Evolutionary conservation across 2,329 filamentous ascomycete genomes (phyloP), one percentile per base, ranked within the genome.

Genomic region (Claviceps pusilla): DNA sequence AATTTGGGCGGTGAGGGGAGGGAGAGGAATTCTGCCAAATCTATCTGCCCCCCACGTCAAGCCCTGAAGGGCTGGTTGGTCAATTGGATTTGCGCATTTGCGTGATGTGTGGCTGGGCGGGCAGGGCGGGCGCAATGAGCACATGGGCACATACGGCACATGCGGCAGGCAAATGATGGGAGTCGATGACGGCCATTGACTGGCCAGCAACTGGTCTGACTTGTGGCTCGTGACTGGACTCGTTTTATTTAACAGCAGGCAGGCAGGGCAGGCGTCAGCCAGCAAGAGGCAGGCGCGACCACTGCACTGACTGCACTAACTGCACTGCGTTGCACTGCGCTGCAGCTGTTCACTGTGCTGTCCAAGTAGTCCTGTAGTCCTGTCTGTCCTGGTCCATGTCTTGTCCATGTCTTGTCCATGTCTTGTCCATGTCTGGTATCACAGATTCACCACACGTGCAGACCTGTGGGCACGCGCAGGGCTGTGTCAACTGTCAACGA

Each of bases 1-100:
- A 62, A 60, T 60, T 62, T 61, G 56, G 61, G 61, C 61, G 61
- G 61, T 63, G 61, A 62, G 50, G 50, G 16, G 33, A 14, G 52
- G 10, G 24, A 39, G 37, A 31, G 37, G 33, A 43, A 60, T 63
- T 62, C 58, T 61, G 59, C 58, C 61, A 24, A 3, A 1, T 7
- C 58, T 60, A 19, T 4, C 2, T 16, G 4, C 14, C 54, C 56
- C 54, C 55, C 58, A 56, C 57, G 42, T 39, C 7, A 39, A 24
- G 39, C n/a, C 29, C 4, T 29, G 24, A 6, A 14, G 12, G 5
- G 42, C 42, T 45, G 42, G 6, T 37, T 50, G 10, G n/a, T 35
- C 48, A 49, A 49, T 37, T 48, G 46, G 29, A 14, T 35, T 49
- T 49, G 48, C 9, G 35, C 11, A 10, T 33, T 6, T 33, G 9